Evolutionary conservation across 2,329 filamentous ascomycete genomes (phyloP).

Genomic region (Cladophialophora chaetospira): DNA sequence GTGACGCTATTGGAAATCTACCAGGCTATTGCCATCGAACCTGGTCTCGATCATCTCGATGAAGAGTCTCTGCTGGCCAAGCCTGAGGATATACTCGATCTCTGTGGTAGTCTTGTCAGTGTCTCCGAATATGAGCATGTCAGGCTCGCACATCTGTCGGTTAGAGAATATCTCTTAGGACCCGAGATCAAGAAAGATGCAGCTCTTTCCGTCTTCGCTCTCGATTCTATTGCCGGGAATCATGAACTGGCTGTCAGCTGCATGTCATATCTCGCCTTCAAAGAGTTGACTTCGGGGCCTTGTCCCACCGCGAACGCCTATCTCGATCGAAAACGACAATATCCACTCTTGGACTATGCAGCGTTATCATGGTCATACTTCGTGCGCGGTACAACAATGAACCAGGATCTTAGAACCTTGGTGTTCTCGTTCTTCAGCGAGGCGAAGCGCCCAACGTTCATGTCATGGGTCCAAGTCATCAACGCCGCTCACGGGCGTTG

Average conservation of each 20-base stretch:
- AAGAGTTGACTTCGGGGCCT: not conserved
- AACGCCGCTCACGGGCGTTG: not conserved
- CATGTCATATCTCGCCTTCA: slow-evolving; percentile 7
- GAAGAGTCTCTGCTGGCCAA: slow-evolving; percentile 11
- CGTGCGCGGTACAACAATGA: not conserved
- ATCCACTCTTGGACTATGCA: slow-evolving; percentile 7
- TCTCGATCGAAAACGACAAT: not conserved
- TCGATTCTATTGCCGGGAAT: not conserved
- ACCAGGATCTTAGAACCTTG: not conserved
- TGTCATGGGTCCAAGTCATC: slow-evolving; percentile 5
- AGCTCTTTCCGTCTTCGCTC: not conserved
- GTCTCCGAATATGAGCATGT: slow-evolving; percentile 5
- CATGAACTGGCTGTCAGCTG: slow-evolving; percentile 9
- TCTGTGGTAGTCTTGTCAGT: slow-evolving; percentile 30
- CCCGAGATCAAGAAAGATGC: not conserved
- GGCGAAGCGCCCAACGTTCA: not conserved
- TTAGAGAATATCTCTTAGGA: slow-evolving; percentile 32
- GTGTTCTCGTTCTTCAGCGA: slow-evolving; percentile 1
- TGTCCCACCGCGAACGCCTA: not conserved
- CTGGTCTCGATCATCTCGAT: slow-evolving; percentile 1
- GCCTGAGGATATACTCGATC: slow-evolving; percentile 1
- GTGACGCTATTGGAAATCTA: slow-evolving; percentile 5
- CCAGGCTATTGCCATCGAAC: slow-evolving; percentile 19
- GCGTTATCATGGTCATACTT: not conserved
- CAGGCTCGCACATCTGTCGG: slow-evolving; percentile 31